Evolutionary conservation across 1,284 basidiomycete species (phyloP).

Genomic region (Ustilago trichophora): DNA sequence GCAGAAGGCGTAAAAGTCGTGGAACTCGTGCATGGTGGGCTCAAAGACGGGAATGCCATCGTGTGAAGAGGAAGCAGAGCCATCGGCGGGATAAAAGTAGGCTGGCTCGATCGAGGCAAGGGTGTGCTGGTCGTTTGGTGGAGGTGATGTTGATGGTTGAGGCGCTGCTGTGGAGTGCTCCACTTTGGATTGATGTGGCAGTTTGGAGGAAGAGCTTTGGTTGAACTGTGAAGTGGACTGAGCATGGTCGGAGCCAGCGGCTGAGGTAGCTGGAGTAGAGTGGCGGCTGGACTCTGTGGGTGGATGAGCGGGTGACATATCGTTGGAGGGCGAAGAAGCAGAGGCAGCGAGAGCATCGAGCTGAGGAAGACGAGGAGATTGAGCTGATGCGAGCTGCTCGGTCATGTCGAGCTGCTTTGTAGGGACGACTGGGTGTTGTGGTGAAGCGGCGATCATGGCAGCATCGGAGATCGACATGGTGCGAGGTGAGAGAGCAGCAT

Average conservation of each 20-base stretch:
- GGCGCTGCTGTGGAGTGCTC: too few species aligned
- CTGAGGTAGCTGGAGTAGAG: constrained; percentile 44
- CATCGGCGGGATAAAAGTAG: constrained; percentile 59
- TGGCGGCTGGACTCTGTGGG: constrained; percentile 40
- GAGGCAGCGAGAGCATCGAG: constrained; percentile 16
- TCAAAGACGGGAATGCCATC: constrained; percentile 64
- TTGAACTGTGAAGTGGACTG: neutral
- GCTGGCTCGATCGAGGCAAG: constrained; percentile 51
- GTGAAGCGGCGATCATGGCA: constrained; percentile 1
- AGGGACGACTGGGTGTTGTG: neutral
- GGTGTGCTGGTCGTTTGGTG: constrained; percentile 15
- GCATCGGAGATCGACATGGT: constrained; percentile 19
- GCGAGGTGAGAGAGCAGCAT: neutral
- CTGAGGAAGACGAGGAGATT: constrained; percentile 16
- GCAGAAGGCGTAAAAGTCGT: constrained; percentile 63
- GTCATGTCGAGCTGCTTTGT: neutral
- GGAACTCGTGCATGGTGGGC: constrained; percentile 64
- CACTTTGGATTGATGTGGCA: neutral
- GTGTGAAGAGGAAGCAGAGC: constrained; percentile 16
- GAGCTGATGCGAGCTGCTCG: neutral
- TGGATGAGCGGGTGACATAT: constrained; percentile 21
- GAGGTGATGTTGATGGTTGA: neutral
- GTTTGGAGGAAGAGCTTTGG: neutral
- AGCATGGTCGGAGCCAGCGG: constrained; percentile 30
- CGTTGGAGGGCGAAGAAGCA: constrained; percentile 25